Evolutionary conservation across 306 rosid genomes (phyloP).

Genomic region (Albizia julibrissin): DNA sequence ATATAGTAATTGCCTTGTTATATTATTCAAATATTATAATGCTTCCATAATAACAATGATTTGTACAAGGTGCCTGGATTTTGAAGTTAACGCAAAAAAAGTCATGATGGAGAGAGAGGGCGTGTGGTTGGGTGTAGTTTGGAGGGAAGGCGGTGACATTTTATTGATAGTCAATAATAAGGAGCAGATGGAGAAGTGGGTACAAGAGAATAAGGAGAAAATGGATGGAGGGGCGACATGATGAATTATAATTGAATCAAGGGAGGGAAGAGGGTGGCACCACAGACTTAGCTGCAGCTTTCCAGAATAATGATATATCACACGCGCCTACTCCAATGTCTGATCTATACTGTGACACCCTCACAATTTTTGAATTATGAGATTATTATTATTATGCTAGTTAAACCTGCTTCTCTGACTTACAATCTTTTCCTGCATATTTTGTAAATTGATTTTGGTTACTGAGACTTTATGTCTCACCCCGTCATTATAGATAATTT

Average conservation of each 20-base stretch:
- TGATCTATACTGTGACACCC: too few relatives aligned
- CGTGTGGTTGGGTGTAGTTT: neutral
- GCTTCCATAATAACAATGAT: neutral
- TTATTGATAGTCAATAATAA: neutral
- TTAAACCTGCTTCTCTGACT: too few relatives aligned
- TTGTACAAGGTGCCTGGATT: neutral
- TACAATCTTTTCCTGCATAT: too few relatives aligned
- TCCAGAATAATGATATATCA: neutral
- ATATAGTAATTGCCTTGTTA: too few relatives aligned
- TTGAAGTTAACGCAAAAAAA: neutral
- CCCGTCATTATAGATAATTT: too few relatives aligned
- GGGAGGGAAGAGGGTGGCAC: neutral
- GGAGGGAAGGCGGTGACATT: neutral
- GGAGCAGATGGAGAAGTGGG: neutral
- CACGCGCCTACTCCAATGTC: neutral
- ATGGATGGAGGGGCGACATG: neutral
- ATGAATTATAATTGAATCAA: neutral
- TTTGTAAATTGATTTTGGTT: too few relatives aligned
- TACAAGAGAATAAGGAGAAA: neutral
- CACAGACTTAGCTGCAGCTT: neutral
- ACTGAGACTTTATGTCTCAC: too few relatives aligned
- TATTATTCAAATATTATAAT: neutral
- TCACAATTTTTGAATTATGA: too few relatives aligned
- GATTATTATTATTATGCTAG: too few relatives aligned
- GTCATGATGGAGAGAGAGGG: neutral